Base-by-base conservation (phyloP, 768 basidiomycete genomes). In the Tephrocybe sp. region DNA sequence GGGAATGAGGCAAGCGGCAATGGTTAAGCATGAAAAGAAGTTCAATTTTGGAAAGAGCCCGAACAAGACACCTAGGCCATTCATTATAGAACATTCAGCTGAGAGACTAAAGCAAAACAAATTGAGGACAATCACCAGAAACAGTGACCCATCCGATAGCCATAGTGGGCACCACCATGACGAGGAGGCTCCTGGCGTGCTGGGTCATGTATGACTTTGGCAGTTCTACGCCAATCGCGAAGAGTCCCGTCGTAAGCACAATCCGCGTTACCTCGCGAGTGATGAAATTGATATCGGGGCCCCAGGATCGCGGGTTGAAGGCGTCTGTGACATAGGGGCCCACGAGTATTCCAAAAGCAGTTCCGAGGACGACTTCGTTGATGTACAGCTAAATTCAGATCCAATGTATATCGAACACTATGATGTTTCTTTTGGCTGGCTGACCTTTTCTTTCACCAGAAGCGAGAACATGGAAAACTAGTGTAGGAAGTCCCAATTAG, bases 201-300 rank as follows among this genome's bases (percentile, higher is more conserved):
- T 85, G 77, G 23, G 75, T 75, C 77, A 98, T 83, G 72, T 98
- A 98, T 1, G 84, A 80, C 49, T 81, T 75, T 0, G 96, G 94
- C 28, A 98, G 75, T 65, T 98, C 94, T 24, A 95, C 92, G 3
- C 95, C 96, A 26, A 98, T 91, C 3, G 94, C 91, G 61, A 98
- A 98, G 1, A 98, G 81, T 24, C 93, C 91, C 1, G 89, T 86
- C 3, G 88, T 94, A 34, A 98, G 88, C 45, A 97, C 88, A 17
- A 62, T 51, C 28, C 57, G 57, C 17, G 39, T 56, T n/a, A 60
- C 42, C 50, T 62, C 61, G 17, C 91, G 77, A 1, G 95, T 98
- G 53, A 98, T 80, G 4, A 71, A 43, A 6, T 28, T 53, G 17
- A 47, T 48, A 0, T 54, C 44, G 1, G 38, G 24, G 18, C 77